A percentile compares a stretch with the other conserved stretches of the same genome.
phyloP scores from a whole-genome alignment of 257 asterid species.

The Eucommia ulmoides region DNA sequence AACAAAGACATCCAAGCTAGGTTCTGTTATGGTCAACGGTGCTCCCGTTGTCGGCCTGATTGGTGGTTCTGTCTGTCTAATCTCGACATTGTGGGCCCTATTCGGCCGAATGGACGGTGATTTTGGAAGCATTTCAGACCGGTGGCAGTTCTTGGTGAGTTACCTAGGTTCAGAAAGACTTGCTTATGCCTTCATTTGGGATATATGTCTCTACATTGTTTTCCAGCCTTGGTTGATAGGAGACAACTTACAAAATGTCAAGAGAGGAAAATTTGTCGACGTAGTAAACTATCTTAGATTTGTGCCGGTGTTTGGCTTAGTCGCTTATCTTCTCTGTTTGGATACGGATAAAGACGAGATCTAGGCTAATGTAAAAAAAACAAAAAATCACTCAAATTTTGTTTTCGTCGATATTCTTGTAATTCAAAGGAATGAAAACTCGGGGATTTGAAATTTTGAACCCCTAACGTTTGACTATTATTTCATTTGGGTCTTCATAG shows the following conservation, averaged over 20 bases:
- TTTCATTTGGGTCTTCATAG: too few relatives aligned
- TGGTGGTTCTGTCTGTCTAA: constrained; percentile 48
- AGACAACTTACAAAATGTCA: constrained; percentile 53
- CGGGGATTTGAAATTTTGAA: too few relatives aligned
- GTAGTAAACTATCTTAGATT: constrained; percentile 49
- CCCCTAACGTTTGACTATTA: too few relatives aligned
- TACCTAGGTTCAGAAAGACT: constrained; percentile 72
- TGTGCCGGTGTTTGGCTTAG: constrained; percentile 66
- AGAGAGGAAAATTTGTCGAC: constrained; percentile 34
- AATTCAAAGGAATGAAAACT: too few relatives aligned
- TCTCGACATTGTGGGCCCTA: constrained; percentile 61
- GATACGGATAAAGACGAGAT: constrained; percentile 30
- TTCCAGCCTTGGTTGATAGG: constrained; percentile 97
- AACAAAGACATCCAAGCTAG: constrained; percentile 39
- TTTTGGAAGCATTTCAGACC: constrained; percentile 43
- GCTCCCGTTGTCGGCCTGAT: constrained; percentile 59
- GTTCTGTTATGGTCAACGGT: constrained; percentile 51
- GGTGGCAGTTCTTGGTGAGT: constrained; percentile 48
- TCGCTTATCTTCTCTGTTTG: constrained; percentile 63
- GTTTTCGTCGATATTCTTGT: too few relatives aligned
- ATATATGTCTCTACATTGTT: constrained; percentile 46
- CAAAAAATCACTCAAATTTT: too few relatives aligned
- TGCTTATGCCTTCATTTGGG: constrained; percentile 96
- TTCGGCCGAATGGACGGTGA: constrained; percentile 65
- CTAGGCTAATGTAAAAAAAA: too few relatives aligned